Base-by-base conservation (phyloP, 768 basidiomycete genomes). In the Hysterangium stoloniferum region DNA sequence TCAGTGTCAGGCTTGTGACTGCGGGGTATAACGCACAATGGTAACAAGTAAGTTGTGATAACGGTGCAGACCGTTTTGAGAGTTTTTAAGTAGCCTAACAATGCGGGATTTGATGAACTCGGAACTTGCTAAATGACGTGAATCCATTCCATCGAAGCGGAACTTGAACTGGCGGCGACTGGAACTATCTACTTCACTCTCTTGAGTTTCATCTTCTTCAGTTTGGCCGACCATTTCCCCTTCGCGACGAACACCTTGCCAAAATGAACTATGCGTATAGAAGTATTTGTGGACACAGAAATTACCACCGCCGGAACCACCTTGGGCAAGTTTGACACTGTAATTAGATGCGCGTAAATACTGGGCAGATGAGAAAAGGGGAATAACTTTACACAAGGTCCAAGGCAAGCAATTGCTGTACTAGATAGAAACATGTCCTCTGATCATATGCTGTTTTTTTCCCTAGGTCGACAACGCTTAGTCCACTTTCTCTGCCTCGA, bases 391-490 rank as follows among this genome's bases (percentile, higher is more conserved):
- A 86, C 86, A 92, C 77, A 34, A 87, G 70, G 59, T 77, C 80
- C 47, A 94, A 70, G 45, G 83, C 80, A 2, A 82, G 72, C 15
- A 94, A 70, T 57, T 87, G 81, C 56, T 80, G 78, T 52, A 90
- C 78, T 52, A 91, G 77, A 65, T 94, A 93, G 62, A 88, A 89
- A 56, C 88, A 88, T 1, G 86, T 86, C 65, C 92, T 93, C 61
- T 88, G 87, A 61, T 92, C 90, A 59, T 94, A 91, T 43, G 78
- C 79, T 8, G 90, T 83, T 59, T 78, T 73, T 57, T 79, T 79
- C 22, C 86, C 86, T 12, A 95, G 72, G 28, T 86, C 77, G 11
- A 91, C 78, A 40, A 86, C 82, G 6, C 86, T 84, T 13, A 88
- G 75, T 9, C 91, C 91, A 17, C 75, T 68, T 52, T 86, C 84